Evolutionary conservation across 805 yeast species (phyloP).

Genomic region (Diddensiella santjacobensis): DNA sequence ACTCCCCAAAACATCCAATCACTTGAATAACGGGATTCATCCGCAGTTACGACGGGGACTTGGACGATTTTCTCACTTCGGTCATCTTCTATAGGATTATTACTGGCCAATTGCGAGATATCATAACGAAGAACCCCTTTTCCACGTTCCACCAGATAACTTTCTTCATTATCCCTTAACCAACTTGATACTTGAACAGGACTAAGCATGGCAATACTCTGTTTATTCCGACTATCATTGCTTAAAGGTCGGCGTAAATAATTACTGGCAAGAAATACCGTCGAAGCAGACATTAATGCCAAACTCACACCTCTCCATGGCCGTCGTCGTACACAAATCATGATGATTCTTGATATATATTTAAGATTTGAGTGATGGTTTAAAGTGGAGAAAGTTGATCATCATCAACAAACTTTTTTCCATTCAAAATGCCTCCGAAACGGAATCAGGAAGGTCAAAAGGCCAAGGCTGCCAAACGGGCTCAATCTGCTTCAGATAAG

Average conservation of each 20-base stretch:
- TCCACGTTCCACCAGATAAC: conserved; percentile 74
- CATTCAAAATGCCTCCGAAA: conserved; percentile 35
- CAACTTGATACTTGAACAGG: conserved; percentile 63
- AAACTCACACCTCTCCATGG: background rate
- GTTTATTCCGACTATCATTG: conserved; percentile 2
- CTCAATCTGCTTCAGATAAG: conserved; percentile 69
- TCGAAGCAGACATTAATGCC: background rate
- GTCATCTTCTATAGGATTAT: conserved; percentile 93
- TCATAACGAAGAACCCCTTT: conserved; percentile 88
- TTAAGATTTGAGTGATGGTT: too few species aligned
- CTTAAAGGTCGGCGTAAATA: background rate
- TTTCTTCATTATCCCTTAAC: conserved; percentile 72
- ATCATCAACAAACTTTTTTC: background rate
- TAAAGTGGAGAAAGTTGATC: background rate
- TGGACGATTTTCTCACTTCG: conserved; percentile 74
- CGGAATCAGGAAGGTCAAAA: conserved; percentile 51
- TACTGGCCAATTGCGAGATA: conserved; percentile 82
- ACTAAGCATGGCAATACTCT: conserved; percentile 14
- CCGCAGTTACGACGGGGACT: conserved; percentile 46
- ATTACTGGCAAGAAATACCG: background rate
- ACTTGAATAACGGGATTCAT: conserved; percentile 41
- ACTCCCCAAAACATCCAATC: conserved; percentile 96
- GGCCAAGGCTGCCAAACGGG: conserved; percentile 52
- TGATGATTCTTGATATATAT: too few species aligned
- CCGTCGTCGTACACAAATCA: background rate